A percentile compares a stretch with the other conserved stretches of the same genome.
phyloP scores from a whole-genome alignment of 2,329 filamentous ascomycete genomes.

The Ceratocystis papillata region DNA sequence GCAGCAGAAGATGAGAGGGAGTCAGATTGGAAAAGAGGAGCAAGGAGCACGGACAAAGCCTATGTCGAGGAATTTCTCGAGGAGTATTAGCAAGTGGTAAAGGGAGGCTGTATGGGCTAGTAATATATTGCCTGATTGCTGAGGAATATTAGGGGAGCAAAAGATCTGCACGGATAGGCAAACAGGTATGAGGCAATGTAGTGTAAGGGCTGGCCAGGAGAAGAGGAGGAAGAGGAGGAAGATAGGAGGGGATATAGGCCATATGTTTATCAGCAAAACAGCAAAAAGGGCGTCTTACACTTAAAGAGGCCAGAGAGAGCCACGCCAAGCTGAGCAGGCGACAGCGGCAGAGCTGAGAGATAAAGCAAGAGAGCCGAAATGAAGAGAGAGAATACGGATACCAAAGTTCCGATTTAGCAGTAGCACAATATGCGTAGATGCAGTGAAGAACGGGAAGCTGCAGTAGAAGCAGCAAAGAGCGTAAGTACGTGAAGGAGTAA shows the following conservation, averaged over 20 bases:
- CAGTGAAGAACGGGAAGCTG: constrained; percentile 1
- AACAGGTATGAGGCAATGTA: background rate
- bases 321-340: constrained; percentile 1
- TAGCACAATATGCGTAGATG: background rate
- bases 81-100: background rate
- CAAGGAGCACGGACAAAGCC: background rate
- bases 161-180: background rate
- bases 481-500: constrained; percentile 25
- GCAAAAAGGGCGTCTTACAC: background rate
- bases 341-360: background rate
- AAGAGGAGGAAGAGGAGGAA: background rate
- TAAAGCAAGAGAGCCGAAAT: background rate
- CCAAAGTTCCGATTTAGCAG: constrained; percentile 8
- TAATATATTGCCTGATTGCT: background rate
- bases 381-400: constrained; percentile 9
- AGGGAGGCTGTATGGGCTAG: background rate
- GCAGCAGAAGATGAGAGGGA: background rate
- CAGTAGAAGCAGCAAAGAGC: constrained; percentile 2
- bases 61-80: background rate
- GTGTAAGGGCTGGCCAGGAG: background rate
- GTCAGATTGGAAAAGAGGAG: background rate
- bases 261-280: constrained; percentile 2
- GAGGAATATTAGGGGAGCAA: background rate
- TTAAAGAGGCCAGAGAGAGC: background rate
- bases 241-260: background rate